Evolutionary conservation across 164 flowering plant genomes (phyloP).

Genomic region (Cinnamomum chago): DNA sequence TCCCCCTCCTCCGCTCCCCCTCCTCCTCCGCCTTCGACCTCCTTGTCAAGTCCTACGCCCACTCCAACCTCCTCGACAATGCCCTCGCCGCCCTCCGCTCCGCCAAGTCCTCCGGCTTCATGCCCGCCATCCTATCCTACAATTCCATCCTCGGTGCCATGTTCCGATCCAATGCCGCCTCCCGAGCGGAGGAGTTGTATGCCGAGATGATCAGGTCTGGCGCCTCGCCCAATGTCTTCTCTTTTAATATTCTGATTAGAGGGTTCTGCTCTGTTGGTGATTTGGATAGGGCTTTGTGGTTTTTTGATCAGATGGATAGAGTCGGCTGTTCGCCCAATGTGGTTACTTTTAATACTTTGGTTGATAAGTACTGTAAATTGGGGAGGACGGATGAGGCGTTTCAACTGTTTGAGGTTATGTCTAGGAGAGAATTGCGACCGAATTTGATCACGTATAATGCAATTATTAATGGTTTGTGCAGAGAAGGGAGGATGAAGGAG

Average conservation of each 20-base stretch:
- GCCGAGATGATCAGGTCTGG: conserved; percentile 44
- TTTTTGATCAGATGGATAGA: conserved; percentile 57
- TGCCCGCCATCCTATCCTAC: conserved; percentile 77
- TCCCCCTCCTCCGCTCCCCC: conserved; percentile 42
- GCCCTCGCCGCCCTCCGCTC: conserved; percentile 44
- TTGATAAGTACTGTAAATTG: conserved; percentile 58
- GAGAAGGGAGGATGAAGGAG: conserved; percentile 63
- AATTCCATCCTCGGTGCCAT: conserved; percentile 65
- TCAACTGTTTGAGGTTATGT: conserved; percentile 37
- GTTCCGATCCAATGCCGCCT: conserved; percentile 28
- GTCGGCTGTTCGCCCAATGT: conserved; percentile 75
- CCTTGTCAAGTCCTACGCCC: conserved; percentile 62
- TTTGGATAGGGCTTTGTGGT: conserved; percentile 49
- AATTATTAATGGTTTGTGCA: conserved; percentile 69
- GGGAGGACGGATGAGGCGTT: conserved; percentile 47
- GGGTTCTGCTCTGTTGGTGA: conserved; percentile 52
- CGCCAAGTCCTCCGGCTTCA: conserved; percentile 57
- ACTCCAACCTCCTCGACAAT: conserved; percentile 38
- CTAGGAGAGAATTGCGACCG: conserved; percentile 43
- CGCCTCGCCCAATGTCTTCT: conserved; percentile 66
- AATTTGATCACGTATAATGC: conserved; percentile 77
- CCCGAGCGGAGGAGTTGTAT: conserved; percentile 39
- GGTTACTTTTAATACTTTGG: conserved; percentile 74
- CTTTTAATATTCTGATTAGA: conserved; percentile 71
- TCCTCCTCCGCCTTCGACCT: conserved; percentile 72